A percentile compares a stretch with the other conserved stretches of the same genome.
These are phyloP conservation scores for Verbascum thapsus DNA, from an alignment of 257 asterid species.

Conservation along the genomic window DNA sequence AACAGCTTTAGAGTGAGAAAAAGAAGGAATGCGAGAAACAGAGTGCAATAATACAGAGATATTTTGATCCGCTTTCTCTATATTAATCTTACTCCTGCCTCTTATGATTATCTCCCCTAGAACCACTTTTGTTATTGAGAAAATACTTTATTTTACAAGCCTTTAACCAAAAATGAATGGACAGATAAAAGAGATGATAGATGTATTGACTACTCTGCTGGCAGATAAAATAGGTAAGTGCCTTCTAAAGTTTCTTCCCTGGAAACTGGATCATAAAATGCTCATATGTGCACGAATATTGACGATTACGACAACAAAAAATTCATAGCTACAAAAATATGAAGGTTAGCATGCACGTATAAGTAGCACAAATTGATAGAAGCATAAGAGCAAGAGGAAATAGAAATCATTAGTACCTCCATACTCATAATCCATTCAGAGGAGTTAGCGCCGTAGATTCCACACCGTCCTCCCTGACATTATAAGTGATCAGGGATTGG, in stretches of 20 bases:
- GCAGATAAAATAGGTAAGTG: slow-evolving; percentile 2
- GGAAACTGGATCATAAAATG: slow-evolving; percentile 22
- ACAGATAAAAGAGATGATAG: neutral
- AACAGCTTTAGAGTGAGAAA: slow-evolving; percentile 3
- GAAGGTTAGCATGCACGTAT: neutral
- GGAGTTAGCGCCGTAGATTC: slow-evolving; percentile 89
- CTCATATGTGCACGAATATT: neutral
- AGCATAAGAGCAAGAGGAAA: slow-evolving; percentile 14
- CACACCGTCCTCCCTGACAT: slow-evolving; percentile 89
- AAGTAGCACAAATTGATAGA: slow-evolving; percentile 13
- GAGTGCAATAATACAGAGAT: neutral
- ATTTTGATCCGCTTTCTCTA: neutral
- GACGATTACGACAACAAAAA: slow-evolving; percentile 1
- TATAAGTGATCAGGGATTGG: slow-evolving; percentile 20
- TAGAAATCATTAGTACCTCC: slow-evolving; percentile 69
- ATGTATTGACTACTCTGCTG: neutral
- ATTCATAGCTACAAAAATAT: neutral
- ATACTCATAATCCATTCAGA: slow-evolving; percentile 96
- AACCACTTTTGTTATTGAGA: slow-evolving; percentile 20
- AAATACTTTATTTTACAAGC: slow-evolving; percentile 6
- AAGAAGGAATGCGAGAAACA: neutral
- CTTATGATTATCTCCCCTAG: slow-evolving; percentile 16
- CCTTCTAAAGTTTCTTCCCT: slow-evolving; percentile 12
- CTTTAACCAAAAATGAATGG: slow-evolving; percentile 23
- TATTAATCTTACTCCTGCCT: slow-evolving; percentile 10